Base-by-base conservation (phyloP, 352 stramenopile genomes). In the Phytophthora pini region DNA sequence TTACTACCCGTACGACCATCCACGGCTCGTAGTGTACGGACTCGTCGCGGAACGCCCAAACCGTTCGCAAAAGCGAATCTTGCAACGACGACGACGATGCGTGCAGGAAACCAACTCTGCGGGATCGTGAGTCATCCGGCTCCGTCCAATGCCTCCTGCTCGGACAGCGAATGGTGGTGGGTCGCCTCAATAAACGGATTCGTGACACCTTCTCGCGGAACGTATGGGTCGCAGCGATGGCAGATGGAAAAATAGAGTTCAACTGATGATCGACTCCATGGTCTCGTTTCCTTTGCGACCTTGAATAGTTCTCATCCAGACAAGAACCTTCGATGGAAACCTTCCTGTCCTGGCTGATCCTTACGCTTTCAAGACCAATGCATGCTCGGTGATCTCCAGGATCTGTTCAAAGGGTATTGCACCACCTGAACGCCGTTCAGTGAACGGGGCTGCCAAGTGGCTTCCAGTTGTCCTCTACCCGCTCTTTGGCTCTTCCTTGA, bases 181-280 rank as follows among this genome's bases (percentile, higher is more conserved):
- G 52, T 61, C 32, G 29, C 31, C 13, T 44, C 38, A 40, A 53
- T 41, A 15, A 7, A 26, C 53, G 48, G 17, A 38, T 24, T 47
- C 22, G 39, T 26, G 53, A 45, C 45, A 47, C 17, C 52, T 68
- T 61, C 52, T 55, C 13, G 17, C 44, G 36, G 36, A 68, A 38
- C 61, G 53, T 13, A 68, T 68, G 53, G 61, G 46, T 15, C 12
- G 26, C 27, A 26, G 22, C 12, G 7, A 1, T 0, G 20, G 31
- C 59, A 61, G 59, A 52, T 67, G 59, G 50, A 50, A 39, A 34
- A 53, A 65, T 22, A 48, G 48, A 52, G 22, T 27, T 44, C 34
- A 64, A 43, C 26, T 15, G 5, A 5, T 32, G 24, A 17, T 43
- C 11, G 12, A 43, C 36, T 48, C 8, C 17, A 20, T 20, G 17